Evolutionary conservation across 108 stramenopile genomes (phyloP).

Genomic region (Aurantiochytrium sp.): DNA sequence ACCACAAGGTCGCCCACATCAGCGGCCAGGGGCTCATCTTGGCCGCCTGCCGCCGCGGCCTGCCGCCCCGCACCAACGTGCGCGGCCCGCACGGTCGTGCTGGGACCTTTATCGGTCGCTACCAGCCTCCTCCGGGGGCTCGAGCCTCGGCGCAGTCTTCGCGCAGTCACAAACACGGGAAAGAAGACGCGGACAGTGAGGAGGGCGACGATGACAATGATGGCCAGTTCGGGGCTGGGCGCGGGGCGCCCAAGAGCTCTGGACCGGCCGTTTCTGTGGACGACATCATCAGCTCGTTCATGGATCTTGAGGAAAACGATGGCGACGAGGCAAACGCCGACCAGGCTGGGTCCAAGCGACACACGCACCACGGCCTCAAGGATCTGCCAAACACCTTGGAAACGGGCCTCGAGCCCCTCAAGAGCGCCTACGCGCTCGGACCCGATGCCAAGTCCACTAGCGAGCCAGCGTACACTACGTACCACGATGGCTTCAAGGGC

Average conservation of each 20-base stretch:
- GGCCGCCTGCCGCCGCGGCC: not conserved
- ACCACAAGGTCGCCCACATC: slow-evolving; percentile 9
- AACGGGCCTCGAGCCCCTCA: not conserved
- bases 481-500: slow-evolving; percentile 41
- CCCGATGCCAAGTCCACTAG: slow-evolving; percentile 34
- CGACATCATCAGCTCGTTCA: not conserved
- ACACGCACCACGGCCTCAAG: not conserved
- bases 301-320: not conserved
- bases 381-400: not conserved
- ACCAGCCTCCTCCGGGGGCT: not conserved
- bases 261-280: not conserved
- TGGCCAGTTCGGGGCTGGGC: no score
- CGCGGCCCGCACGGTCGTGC: not conserved
- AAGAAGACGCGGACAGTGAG: no score
- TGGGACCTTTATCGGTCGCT: not conserved
- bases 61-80: not conserved
- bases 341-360: no score
- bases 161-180: no score
- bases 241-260: not conserved
- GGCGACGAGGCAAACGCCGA: no score
- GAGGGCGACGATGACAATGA: no score
- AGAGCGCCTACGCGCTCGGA: slow-evolving; percentile 43
- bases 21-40: not conserved
- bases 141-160: not conserved
- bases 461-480: slow-evolving; percentile 46